A percentile compares a stretch with the other conserved stretches of the same genome.
Conservation (phyloP, 805 yeast genomes). For the Sungouiella thailandica region DNA sequence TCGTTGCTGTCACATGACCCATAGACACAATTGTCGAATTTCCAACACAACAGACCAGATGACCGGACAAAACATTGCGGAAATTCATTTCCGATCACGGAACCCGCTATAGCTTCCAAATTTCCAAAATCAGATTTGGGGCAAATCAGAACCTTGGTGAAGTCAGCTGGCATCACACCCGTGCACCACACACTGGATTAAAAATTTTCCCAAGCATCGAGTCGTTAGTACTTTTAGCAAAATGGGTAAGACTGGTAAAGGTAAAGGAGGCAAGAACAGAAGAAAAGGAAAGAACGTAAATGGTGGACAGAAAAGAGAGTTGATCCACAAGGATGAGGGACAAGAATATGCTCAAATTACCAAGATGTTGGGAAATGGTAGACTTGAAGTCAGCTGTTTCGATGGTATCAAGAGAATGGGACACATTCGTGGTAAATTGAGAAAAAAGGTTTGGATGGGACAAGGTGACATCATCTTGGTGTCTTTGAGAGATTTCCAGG, state of each 20-base stretch:
- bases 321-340: constrained; percentile 87
- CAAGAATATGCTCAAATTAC: constrained; percentile 98
- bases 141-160: neutral
- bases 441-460: constrained; percentile 99
- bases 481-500: constrained; percentile 97
- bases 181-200: constrained; percentile 7
- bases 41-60: no score
- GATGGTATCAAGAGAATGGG: constrained; percentile 94
- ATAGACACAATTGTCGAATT: no score
- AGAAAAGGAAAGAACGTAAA: constrained; percentile 97
- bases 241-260: constrained; percentile 75
- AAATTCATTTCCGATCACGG: no score
- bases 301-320: constrained; percentile 89
- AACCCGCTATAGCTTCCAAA: no score
- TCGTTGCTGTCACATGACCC: no score
- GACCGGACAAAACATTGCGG: no score
- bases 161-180: constrained; percentile 3
- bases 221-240: constrained; percentile 9
- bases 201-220: constrained; percentile 3
- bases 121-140: no score
- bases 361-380: constrained; percentile 97
- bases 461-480: constrained; percentile 97
- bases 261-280: constrained; percentile 91
- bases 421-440: constrained; percentile 96
- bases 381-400: constrained; percentile 92